Percentiles rank a stretch among this genome's conserved stretches.
Conservation (phyloP, 163 green algal genomes). For the Scenedesmus sp. region DNA sequence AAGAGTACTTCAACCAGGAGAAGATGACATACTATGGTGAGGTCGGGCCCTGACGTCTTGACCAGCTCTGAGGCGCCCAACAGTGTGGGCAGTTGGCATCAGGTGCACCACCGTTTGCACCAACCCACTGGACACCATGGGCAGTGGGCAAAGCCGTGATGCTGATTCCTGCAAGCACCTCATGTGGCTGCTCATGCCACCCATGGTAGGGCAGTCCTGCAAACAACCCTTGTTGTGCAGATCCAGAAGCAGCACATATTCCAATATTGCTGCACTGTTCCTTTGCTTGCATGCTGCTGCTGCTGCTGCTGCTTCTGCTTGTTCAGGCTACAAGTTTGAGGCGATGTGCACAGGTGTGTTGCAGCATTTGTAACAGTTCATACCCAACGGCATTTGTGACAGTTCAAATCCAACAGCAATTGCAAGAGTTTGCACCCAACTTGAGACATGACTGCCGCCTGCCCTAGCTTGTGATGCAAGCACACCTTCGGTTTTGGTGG, state of each 20-base stretch:
- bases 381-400: background rate
- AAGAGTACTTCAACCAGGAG: conserved; percentile 55
- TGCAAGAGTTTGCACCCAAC: background rate
- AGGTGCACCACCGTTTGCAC: too few relatives aligned
- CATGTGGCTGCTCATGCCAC: too few relatives aligned
- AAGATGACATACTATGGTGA: conserved; percentile 69
- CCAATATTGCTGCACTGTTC: background rate
- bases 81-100: too few relatives aligned
- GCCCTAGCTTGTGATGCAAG: too few relatives aligned
- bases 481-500: too few relatives aligned
- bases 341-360: conserved; percentile 58
- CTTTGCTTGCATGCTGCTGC: background rate
- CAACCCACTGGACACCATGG: too few relatives aligned
- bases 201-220: background rate
- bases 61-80: too few relatives aligned
- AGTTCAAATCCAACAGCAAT: background rate
- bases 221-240: background rate
- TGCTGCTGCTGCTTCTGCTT: background rate
- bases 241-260: background rate
- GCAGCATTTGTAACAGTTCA: background rate
- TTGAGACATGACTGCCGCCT: too few relatives aligned
- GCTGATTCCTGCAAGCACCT: too few relatives aligned
- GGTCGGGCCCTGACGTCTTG: background rate
- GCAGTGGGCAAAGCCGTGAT: too few relatives aligned
- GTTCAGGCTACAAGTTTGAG: conserved; percentile 74